phyloP scores from a whole-genome alignment of 2,329 filamentous ascomycete species.

The Basipetospora chlamydospora region DNA sequence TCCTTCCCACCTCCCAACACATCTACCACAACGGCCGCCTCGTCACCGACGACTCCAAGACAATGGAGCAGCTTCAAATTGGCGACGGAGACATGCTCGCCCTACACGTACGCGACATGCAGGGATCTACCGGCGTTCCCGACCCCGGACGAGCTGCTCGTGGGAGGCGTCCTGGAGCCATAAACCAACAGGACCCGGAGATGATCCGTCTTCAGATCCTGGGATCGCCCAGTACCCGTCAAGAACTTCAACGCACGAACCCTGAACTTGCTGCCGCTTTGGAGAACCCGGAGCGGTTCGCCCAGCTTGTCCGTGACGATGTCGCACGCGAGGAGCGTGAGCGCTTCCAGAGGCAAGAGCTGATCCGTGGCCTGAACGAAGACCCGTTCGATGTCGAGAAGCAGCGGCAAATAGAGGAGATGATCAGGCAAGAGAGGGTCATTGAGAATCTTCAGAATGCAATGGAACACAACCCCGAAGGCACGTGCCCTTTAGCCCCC shows the following conservation, averaged over 20 bases:
- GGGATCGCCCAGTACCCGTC: conserved; percentile 58
- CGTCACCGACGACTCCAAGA: conserved; percentile 63
- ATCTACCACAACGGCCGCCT: conserved; percentile 83
- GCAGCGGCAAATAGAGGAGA: conserved; percentile 86
- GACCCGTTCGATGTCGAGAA: conserved; percentile 91
- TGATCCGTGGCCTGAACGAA: conserved; percentile 75
- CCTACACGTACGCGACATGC: conserved; percentile 57
- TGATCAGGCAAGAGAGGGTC: conserved; percentile 87
- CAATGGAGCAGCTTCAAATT: conserved; percentile 67
- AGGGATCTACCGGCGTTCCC: conserved; percentile 28
- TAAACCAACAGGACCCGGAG: conserved; percentile 52
- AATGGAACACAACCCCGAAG: conserved; percentile 94
- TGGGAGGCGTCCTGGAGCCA: conserved; percentile 13
- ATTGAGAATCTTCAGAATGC: conserved; percentile 94
- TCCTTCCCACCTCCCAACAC: conserved; percentile 60
- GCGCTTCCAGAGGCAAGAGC: conserved; percentile 63
- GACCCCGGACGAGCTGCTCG: conserved; percentile 12
- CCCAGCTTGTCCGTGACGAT: conserved; percentile 53
- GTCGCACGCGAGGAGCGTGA: conserved; percentile 56
- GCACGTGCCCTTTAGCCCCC: conserved; percentile 31
- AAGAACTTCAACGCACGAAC: conserved; percentile 54
- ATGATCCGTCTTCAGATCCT: conserved; percentile 70
- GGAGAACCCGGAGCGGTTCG: conserved; percentile 63
- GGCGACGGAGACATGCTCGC: conserved; percentile 86
- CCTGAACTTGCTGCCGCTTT: conserved; percentile 66